A percentile compares a stretch with the other conserved stretches of the same genome.
phyloP scores from a whole-genome alignment of 768 basidiomycete genomes.

The Fomitopsis pulvina region DNA sequence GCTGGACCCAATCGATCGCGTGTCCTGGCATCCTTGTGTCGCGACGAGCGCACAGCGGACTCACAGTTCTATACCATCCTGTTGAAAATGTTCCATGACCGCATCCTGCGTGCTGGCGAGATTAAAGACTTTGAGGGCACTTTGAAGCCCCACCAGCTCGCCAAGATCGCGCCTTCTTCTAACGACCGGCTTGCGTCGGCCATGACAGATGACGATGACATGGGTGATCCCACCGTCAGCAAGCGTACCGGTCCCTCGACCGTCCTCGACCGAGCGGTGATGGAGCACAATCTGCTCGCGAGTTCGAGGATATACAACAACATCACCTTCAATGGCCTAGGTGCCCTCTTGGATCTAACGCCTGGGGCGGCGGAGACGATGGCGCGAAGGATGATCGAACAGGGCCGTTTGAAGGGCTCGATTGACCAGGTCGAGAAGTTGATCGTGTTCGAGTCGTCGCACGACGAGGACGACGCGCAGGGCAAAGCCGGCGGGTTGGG shows the following conservation, averaged over 20 bases:
- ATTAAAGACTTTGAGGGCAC: constrained; percentile 84
- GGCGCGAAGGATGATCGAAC: constrained; percentile 98
- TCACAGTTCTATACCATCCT: constrained; percentile 86
- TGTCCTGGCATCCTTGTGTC: constrained; percentile 84
- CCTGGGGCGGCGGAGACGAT: constrained; percentile 94
- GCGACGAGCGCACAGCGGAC: constrained; percentile 84
- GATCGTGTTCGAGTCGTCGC: constrained; percentile 85
- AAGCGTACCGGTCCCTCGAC: constrained; percentile 90
- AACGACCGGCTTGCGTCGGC: constrained; percentile 75
- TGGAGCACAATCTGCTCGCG: constrained; percentile 97
- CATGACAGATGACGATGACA: constrained; percentile 48
- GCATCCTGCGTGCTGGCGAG: constrained; percentile 87
- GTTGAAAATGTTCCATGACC: constrained; percentile 97
- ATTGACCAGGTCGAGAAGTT: constrained; percentile 95
- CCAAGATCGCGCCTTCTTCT: constrained; percentile 79
- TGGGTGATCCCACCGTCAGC: constrained; percentile 49
- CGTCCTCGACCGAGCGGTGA: constrained; percentile 93
- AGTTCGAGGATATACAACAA: constrained; percentile 98
- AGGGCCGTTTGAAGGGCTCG: constrained; percentile 84
- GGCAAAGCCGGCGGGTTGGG: constrained; percentile 93
- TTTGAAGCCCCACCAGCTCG: constrained; percentile 89
- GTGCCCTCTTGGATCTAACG: constrained; percentile 81
- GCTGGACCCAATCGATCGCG: constrained; percentile 96
- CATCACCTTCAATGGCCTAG: constrained; percentile 92
- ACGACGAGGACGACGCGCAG: constrained; percentile 88